Base-by-base conservation (phyloP, 2,329 filamentous ascomycete species). In the Pseudogymnoascus sp. region DNA sequence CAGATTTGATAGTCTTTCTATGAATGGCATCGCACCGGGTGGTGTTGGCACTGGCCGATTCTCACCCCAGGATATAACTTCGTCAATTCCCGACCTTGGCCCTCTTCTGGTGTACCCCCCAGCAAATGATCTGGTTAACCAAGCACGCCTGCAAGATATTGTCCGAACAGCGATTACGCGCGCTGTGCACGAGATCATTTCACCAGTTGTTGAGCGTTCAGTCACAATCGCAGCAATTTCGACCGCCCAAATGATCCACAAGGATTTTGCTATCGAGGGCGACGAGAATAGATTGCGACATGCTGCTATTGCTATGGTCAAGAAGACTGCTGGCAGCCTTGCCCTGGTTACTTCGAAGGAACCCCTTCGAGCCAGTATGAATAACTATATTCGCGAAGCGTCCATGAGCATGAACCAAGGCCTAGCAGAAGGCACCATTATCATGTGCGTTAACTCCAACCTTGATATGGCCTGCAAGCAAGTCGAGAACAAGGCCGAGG, bases 371-470 rank as follows among this genome's bases (percentile, higher is more conserved):
- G 94, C 95, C 74, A 97, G 95, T 76, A 96, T 99, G 75, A 95
- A 89, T 61, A 99, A 97, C 75, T 96, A 97, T 72, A 92, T 99
- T 74, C 88, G 94, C 60, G 81, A 80, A 58, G 74, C 87, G n/a
- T 81, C 85, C 2, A 78, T 76, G 58, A 85, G 87, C 37, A 82
- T 96, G 37, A 84, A 87, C 68, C 82, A 86, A 67, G 89, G 90
- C 13, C 82, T 99, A 65, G 91, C 94, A 0, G 94, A 99, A 76
- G 94, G 94, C 5, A 90, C 94, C 33, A 94, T 99, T 64, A 84
- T 97, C 62, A 97, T 99, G 90, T 97, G 95, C 74, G 93, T 99
- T 64, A 99, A 97, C 73, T 93, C 95, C 67, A 99, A 99, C 72
- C 82, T 99, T 31, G 94, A 99, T 68, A 82, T 92, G 40, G 93